These are phyloP conservation scores for Linderniella brevidens DNA, from an alignment of 257 asterid species.

Conservation along the genomic window DNA sequence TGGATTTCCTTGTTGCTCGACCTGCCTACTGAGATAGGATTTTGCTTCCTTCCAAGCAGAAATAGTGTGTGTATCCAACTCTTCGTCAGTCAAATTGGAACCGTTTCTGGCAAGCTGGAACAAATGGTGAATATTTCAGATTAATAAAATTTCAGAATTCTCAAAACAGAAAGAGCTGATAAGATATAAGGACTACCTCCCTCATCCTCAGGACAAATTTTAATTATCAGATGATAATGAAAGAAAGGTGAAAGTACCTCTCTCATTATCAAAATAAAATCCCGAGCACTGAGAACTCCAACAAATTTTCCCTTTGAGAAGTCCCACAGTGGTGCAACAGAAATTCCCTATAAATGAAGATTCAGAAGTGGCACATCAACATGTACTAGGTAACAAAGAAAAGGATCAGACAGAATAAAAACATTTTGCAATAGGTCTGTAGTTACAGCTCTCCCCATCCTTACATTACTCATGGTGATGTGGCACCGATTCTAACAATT, in stretches of 20 bases:
- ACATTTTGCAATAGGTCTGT: too few species aligned
- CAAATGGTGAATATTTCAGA: conserved; percentile 2
- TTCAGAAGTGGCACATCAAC: too few species aligned
- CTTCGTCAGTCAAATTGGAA: conserved; percentile 75
- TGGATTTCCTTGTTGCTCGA: conserved; percentile 27
- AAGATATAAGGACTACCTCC: neutral
- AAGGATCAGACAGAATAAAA: too few species aligned
- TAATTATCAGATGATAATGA: neutral
- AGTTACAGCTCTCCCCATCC: too few species aligned
- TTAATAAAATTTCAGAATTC: neutral
- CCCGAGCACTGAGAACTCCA: conserved; percentile 80
- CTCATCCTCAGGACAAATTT: too few species aligned
- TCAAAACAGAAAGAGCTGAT: too few species aligned
- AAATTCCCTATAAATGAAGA: conserved; percentile 31
- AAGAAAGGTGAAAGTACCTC: conserved; percentile 35
- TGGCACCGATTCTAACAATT: too few species aligned
- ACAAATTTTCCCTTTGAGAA: conserved; percentile 59
- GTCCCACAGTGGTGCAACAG: conserved; percentile 82
- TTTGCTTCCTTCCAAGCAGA: conserved; percentile 81
- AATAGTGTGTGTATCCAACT: conserved; percentile 76
- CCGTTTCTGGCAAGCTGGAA: conserved; percentile 59
- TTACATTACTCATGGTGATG: too few species aligned
- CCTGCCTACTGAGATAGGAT: conserved; percentile 29
- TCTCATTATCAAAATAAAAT: conserved; percentile 78
- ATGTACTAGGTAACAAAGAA: too few species aligned